phyloP scores from a whole-genome alignment of 371 early-diverging fungal genomes.

The Rhizopus delemar region DNA sequence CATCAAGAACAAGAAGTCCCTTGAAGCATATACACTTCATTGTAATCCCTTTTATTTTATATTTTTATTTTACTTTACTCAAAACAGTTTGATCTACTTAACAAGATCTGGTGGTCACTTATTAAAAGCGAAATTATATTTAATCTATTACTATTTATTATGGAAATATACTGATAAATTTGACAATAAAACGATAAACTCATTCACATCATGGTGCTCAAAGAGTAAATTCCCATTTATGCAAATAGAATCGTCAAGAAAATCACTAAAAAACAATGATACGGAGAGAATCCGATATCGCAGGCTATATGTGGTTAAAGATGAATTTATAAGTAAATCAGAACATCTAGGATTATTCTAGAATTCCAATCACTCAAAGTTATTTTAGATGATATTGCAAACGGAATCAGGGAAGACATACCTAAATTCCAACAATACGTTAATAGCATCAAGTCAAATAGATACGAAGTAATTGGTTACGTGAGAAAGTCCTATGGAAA shows the following conservation, averaged over 20 bases:
- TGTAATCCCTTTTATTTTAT: too few relatives aligned
- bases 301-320: slow-evolving; percentile 18
- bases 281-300: slow-evolving; percentile 15
- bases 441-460: slow-evolving; percentile 10
- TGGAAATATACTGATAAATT: too few relatives aligned
- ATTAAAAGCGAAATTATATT: too few relatives aligned
- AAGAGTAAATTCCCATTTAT: slow-evolving; percentile 16
- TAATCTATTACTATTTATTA: too few relatives aligned
- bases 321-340: slow-evolving; percentile 19
- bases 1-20: too few relatives aligned
- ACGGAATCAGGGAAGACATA: slow-evolving; percentile 22
- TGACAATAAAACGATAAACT: slow-evolving; percentile 8
- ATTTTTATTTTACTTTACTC: too few relatives aligned
- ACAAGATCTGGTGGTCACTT: too few relatives aligned
- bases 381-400: slow-evolving; percentile 26
- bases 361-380: slow-evolving; percentile 20
- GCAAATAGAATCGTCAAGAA: slow-evolving; percentile 16
- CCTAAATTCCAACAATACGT: slow-evolving; percentile 25
- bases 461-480: slow-evolving; percentile 13
- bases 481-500: slow-evolving; percentile 12
- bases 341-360: slow-evolving; percentile 19
- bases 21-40: too few relatives aligned
- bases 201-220: slow-evolving; percentile 15
- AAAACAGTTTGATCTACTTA: too few relatives aligned
- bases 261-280: slow-evolving; percentile 13